Evolutionary conservation across 2,329 filamentous ascomycete species (phyloP).

Genomic region (Aspergillus persii): DNA sequence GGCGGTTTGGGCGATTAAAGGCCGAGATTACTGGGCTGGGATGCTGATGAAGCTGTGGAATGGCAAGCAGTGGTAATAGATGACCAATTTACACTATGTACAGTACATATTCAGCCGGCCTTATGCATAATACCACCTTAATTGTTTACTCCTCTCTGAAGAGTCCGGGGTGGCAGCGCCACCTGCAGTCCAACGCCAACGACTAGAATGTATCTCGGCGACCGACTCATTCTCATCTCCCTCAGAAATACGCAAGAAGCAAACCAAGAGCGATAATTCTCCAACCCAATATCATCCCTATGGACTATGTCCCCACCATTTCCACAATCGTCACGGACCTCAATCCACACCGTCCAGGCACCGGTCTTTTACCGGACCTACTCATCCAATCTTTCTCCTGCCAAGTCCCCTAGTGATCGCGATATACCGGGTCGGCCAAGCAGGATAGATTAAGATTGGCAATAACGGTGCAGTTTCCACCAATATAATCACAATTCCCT

Average conservation of each 20-base stretch:
- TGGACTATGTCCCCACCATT: not conserved
- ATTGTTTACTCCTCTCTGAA: too few relatives aligned
- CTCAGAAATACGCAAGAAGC: too few relatives aligned
- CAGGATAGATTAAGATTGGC: not conserved
- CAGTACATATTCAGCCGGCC: too few relatives aligned
- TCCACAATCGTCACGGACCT: not conserved
- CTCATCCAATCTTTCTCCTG: constrained; percentile 3
- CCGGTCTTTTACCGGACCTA: constrained; percentile 9
- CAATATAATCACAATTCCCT: not conserved
- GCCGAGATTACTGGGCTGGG: constrained; percentile 52
- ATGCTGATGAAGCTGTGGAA: constrained; percentile 47
- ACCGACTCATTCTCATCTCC: too few relatives aligned
- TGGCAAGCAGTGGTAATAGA: not conserved
- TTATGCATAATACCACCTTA: too few relatives aligned
- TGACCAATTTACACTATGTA: too few relatives aligned
- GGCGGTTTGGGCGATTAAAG: constrained; percentile 51
- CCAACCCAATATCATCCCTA: too few relatives aligned
- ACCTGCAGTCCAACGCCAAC: too few relatives aligned
- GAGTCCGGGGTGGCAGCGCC: too few relatives aligned
- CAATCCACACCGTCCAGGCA: not conserved
- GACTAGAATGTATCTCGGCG: too few relatives aligned
- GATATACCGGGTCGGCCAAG: not conserved
- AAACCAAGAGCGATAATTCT: too few relatives aligned
- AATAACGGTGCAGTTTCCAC: not conserved
- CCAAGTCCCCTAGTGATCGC: constrained; percentile 1